Evolutionary conservation across 2,329 filamentous ascomycete species (phyloP).

Genomic region (Monascus ruber): DNA sequence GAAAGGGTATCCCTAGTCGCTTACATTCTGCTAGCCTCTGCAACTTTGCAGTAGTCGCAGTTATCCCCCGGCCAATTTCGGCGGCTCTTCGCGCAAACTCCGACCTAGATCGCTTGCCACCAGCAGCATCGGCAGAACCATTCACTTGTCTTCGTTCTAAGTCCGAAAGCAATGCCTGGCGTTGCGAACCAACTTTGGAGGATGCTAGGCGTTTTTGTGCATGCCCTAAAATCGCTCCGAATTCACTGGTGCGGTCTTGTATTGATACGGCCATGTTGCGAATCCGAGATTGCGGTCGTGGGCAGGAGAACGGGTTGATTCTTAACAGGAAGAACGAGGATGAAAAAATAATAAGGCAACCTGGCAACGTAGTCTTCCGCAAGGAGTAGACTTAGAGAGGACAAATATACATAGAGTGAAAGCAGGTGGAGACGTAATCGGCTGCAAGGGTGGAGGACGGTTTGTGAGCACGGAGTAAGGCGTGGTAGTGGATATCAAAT

Average conservation of each 20-base stretch:
- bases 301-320: constrained; percentile 7
- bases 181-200: constrained; percentile 65
- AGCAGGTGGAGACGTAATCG: too few relatives aligned
- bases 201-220: constrained; percentile 69
- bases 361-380: too few relatives aligned
- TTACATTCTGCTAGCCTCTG: constrained; percentile 78
- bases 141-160: constrained; percentile 51
- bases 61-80: constrained; percentile 84
- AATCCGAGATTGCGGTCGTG: constrained; percentile 31
- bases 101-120: constrained; percentile 48
- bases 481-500: too few relatives aligned
- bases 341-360: too few relatives aligned
- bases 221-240: constrained; percentile 78
- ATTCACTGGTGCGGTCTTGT: constrained; percentile 93
- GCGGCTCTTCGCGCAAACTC: constrained; percentile 90
- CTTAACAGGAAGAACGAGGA: constrained; percentile 1
- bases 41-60: constrained; percentile 84
- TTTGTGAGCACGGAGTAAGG: too few relatives aligned
- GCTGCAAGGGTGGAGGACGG: too few relatives aligned
- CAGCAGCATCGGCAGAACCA: constrained; percentile 39
- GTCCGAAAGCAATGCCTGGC: constrained; percentile 66
- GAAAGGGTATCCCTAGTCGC: constrained; percentile 10
- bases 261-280: constrained; percentile 48
- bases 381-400: too few relatives aligned
- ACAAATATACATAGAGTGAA: too few relatives aligned